Evolutionary conservation across 2,329 filamentous ascomycete genomes (phyloP).

Genomic region (Epichloe elymi): DNA sequence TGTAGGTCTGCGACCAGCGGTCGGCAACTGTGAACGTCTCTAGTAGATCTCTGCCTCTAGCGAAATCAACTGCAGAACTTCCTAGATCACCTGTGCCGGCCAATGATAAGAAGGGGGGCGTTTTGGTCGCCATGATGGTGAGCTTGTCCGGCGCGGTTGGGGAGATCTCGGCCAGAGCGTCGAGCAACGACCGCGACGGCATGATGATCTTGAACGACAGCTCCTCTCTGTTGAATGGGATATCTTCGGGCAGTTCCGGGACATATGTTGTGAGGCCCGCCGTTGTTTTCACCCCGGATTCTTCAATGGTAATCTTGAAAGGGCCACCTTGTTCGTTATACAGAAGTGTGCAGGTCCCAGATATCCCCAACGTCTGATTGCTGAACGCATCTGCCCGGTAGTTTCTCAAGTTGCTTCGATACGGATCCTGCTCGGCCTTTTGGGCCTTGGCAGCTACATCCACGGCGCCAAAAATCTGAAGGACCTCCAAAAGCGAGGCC

Average conservation of each 20-base stretch:
- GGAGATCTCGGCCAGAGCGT: conserved; percentile 56
- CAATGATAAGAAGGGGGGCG: conserved; percentile 61
- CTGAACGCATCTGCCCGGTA: conserved; percentile 65
- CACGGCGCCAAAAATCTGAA: conserved; percentile 90
- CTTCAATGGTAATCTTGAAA: conserved; percentile 74
- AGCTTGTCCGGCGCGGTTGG: conserved; percentile 61
- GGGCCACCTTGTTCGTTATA: conserved; percentile 65
- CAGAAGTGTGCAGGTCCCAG: conserved; percentile 72
- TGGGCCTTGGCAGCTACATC: conserved; percentile 47
- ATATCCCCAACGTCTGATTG: conserved; percentile 68
- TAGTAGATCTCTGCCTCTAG: conserved; percentile 50
- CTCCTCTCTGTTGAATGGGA: conserved; percentile 72
- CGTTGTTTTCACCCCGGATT: conserved; percentile 75
- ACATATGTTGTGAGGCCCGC: conserved; percentile 86
- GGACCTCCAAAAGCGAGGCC: conserved; percentile 74
- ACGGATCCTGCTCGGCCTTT: conserved; percentile 45
- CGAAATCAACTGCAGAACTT: conserved; percentile 53
- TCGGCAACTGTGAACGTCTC: conserved; percentile 59
- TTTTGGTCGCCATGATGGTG: conserved; percentile 51
- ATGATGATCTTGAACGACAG: conserved; percentile 91
- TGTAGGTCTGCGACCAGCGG: conserved; percentile 60
- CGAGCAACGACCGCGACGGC: conserved; percentile 59
- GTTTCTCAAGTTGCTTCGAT: conserved; percentile 48
- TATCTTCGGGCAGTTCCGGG: conserved; percentile 60
- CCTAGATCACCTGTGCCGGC: conserved; percentile 46